A percentile compares a stretch with the other conserved stretches of the same genome.
phyloP scores from a whole-genome alignment of 1,284 basidiomycete genomes.

The Cronartium ribicola region DNA sequence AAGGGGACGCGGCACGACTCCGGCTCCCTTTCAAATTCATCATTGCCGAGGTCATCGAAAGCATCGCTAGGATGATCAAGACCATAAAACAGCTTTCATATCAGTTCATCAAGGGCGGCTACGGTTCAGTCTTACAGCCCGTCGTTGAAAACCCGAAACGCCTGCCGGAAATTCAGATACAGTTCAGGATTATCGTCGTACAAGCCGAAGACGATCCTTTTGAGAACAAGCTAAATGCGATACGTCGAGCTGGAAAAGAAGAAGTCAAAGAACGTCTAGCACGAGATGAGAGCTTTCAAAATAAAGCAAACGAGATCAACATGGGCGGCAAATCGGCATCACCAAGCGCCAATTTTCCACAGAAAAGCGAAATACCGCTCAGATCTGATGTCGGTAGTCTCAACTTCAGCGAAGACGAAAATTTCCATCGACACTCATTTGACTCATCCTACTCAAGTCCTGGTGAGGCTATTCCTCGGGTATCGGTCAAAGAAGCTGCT shows the following conservation, averaged over 20 bases:
- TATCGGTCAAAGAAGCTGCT: slow-evolving; percentile 70
- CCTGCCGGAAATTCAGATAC: slow-evolving; percentile 59
- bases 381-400: slow-evolving; percentile 19
- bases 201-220: slow-evolving; percentile 87
- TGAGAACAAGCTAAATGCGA: slow-evolving; percentile 72
- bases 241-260: slow-evolving; percentile 70
- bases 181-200: slow-evolving; percentile 61
- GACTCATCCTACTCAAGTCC: slow-evolving; percentile 24
- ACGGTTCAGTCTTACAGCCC: slow-evolving; percentile 48
- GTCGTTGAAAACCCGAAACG: slow-evolving; percentile 49
- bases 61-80: slow-evolving; percentile 53
- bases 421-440: slow-evolving; percentile 14
- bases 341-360: background rate
- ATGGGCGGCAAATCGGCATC: slow-evolving; percentile 42
- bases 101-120: slow-evolving; percentile 52
- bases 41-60: slow-evolving; percentile 55
- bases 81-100: slow-evolving; percentile 54
- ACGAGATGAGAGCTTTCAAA: slow-evolving; percentile 73
- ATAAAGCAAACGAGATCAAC: slow-evolving; percentile 66
- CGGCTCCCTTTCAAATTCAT: slow-evolving; percentile 75
- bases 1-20: slow-evolving; percentile 65
- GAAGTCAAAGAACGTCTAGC: slow-evolving; percentile 71
- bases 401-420: slow-evolving; percentile 12
- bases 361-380: background rate
- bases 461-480: slow-evolving; percentile 52